Base-by-base conservation (phyloP, 2,329 filamentous ascomycete genomes). In the Basipetospora chlamydospora region DNA sequence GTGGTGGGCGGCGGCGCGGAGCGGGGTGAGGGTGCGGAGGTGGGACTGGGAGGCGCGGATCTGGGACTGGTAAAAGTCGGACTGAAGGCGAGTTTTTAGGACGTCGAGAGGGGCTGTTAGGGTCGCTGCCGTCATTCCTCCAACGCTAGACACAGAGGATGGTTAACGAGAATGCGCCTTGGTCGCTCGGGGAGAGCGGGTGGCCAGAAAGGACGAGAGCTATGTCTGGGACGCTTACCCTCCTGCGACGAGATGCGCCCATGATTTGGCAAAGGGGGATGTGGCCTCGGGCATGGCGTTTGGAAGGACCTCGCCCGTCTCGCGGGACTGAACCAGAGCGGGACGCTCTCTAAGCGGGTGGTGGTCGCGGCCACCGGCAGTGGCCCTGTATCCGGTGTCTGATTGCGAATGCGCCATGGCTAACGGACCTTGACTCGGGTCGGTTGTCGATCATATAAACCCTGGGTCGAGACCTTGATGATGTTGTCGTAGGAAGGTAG, bases 71-170 rank as follows among this genome's bases (percentile, higher is more conserved):
- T 95, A 63, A 55, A 92, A 92, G 52, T 93, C 87, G 49, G 85
- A 92, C 56, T 96, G 88, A 3, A 96, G 67, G 25, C 88, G 77
- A 9, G 88, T 96, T 57, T 93, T 93, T 35, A 96, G 70, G 22
- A 95, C 87, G 52, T 95, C 88, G 41, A 96, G 79, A 16, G 88
- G 88, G 7, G 85, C 86, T 2, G 88, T 95, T n/a, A 95, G 60
- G n/a, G 82, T 78, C 17, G 88, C 83, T 9, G 88, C 80, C 13
- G 84, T 86, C 78, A 94, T 92, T 47, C 87, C 87, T 47, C 87
- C 87, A 36, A 84, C 61, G 28, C 87, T 93, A 46, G 23, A n/a
- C n/a, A n/a, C n/a, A n/a, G n/a, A 44, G 26, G 6, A 18, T 12
- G 42, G 38, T 47, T 35, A 53, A 44, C 31, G 31, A 34, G 8